phyloP scores from a whole-genome alignment of 805 yeast species.

The Zygoascus flipseniorum region DNA sequence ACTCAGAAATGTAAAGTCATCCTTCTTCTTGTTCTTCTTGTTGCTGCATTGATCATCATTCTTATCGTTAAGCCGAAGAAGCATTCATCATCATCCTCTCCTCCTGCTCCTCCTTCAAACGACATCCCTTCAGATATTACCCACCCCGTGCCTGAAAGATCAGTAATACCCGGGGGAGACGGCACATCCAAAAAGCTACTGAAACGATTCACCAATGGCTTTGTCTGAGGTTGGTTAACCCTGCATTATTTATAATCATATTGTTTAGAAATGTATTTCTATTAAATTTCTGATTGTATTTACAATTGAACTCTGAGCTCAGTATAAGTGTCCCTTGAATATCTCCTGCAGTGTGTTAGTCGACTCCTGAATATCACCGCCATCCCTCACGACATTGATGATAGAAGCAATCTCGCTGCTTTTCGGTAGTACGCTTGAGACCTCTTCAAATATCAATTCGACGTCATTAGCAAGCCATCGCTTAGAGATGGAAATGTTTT shows the following conservation, averaged over 20 bases:
- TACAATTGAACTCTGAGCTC: not conserved
- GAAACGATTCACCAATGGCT: no score
- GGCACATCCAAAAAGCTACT: no score
- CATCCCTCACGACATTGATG: constrained; percentile 10
- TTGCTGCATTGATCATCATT: constrained; percentile 59
- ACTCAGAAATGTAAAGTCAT: constrained; percentile 88
- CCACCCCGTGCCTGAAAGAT: not conserved
- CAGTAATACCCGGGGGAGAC: no score
- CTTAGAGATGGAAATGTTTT: constrained; percentile 5
- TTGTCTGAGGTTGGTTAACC: not conserved
- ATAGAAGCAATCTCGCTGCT: constrained; percentile 12
- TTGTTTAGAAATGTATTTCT: not conserved
- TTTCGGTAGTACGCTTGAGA: constrained; percentile 9
- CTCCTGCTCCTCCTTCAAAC: not conserved
- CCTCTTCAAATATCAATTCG: constrained; percentile 11
- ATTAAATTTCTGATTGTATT: not conserved
- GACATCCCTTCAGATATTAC: not conserved
- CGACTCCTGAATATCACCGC: constrained; percentile 14
- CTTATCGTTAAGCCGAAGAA: constrained; percentile 48
- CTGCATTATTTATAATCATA: not conserved
- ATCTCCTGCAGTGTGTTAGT: constrained; percentile 1
- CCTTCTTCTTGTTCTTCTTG: constrained; percentile 59
- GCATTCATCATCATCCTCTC: constrained; percentile 11
- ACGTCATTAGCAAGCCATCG: constrained; percentile 14
- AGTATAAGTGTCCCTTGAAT: not conserved